phyloP scores from a whole-genome alignment of 1,284 basidiomycete genomes.

The Somion occarium region DNA sequence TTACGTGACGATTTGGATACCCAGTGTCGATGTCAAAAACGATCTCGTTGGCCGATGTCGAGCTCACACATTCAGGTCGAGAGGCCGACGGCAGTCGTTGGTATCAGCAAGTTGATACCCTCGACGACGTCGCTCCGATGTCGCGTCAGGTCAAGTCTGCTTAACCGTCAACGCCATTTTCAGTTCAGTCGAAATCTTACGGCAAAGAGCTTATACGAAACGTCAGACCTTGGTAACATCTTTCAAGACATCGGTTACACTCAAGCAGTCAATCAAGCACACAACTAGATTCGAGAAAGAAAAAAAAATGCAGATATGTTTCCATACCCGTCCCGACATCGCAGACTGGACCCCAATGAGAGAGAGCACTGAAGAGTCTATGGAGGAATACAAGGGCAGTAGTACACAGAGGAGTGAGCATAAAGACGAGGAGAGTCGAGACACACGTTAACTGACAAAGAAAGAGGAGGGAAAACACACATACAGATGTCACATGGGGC shows the following conservation, averaged over 20 bases:
- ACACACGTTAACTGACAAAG: constrained; percentile 2
- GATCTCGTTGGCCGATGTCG: no score
- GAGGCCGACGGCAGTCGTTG: no score
- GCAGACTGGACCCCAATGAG: constrained; percentile 2
- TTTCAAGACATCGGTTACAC: background rate
- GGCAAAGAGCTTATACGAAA: background rate
- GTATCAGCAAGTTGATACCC: no score
- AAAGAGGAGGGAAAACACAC: constrained; percentile 12
- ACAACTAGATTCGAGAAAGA: background rate
- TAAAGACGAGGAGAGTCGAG: constrained; percentile 6
- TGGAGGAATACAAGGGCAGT: background rate
- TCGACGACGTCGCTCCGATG: no score
- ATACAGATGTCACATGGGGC: constrained; percentile 5
- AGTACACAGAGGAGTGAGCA: constrained; percentile 5
- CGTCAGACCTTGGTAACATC: background rate
- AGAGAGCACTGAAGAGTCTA: background rate
- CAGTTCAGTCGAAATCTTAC: no score
- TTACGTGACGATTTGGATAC: no score
- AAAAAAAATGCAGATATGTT: background rate
- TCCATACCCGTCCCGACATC: constrained; percentile 7
- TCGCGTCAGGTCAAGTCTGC: no score
- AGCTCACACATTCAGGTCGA: no score
- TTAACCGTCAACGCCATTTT: no score
- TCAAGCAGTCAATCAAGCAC: background rate
- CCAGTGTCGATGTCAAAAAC: no score